phyloP scores from a whole-genome alignment of 306 rosid genomes.

The Rosa persica region DNA sequence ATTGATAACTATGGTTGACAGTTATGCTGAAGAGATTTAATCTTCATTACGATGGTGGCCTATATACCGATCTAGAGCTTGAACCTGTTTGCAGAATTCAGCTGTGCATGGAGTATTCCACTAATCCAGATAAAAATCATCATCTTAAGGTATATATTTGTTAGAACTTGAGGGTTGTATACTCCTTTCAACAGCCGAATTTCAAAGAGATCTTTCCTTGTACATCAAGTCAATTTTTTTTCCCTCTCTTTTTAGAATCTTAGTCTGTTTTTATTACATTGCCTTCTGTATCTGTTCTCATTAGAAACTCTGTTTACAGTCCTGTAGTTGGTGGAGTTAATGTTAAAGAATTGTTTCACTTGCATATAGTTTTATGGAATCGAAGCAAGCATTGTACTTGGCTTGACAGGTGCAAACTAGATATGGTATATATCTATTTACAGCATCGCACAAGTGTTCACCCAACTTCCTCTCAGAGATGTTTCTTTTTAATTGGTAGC shows the following conservation, averaged over 20 bases:
- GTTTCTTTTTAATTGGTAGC: background rate
- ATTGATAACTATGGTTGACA: background rate
- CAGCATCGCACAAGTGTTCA: background rate
- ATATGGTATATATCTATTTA: slow-evolving; percentile 25
- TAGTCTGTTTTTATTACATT: background rate
- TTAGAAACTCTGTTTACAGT: slow-evolving; percentile 13
- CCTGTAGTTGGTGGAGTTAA: slow-evolving; percentile 34
- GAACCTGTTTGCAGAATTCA: slow-evolving; percentile 39
- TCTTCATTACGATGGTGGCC: slow-evolving; percentile 33
- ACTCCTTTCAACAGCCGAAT: slow-evolving; percentile 16
- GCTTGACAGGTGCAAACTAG: slow-evolving; percentile 39
- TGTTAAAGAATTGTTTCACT: slow-evolving; percentile 35
- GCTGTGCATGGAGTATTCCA: slow-evolving; percentile 31
- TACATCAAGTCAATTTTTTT: slow-evolving; percentile 26
- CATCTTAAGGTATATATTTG: slow-evolving; percentile 28
- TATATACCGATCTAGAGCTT: slow-evolving; percentile 26
- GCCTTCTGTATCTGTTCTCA: background rate
- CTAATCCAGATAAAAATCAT: slow-evolving; percentile 10
- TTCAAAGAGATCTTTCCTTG: slow-evolving; percentile 33
- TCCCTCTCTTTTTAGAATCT: background rate
- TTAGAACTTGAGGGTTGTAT: too few relatives aligned
- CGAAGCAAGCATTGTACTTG: slow-evolving; percentile 22
- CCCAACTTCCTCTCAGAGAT: background rate
- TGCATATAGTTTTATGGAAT: slow-evolving; percentile 32
- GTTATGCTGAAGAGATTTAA: slow-evolving; percentile 4